Conservation (phyloP, 306 rosid genomes). For the Gastrolobium villosum region DNA sequence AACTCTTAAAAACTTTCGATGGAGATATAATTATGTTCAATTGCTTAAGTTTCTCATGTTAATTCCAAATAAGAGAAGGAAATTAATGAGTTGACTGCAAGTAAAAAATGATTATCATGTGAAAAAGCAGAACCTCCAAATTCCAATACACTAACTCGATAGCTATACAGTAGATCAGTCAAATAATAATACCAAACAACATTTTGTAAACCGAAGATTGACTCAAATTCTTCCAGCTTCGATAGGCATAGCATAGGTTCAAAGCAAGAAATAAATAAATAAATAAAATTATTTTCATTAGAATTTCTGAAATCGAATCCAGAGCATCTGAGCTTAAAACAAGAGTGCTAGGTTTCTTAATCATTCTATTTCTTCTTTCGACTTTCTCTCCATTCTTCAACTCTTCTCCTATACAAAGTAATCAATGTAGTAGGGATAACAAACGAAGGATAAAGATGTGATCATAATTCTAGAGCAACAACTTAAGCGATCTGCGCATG, state of each 20-base stretch:
- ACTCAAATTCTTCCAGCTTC: slow-evolving; percentile 4
- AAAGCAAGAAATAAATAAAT: background rate
- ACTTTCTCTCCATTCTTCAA: background rate
- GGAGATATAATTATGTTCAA: background rate
- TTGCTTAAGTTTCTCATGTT: background rate
- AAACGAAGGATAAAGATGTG: background rate
- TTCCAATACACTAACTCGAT: slow-evolving; percentile 2
- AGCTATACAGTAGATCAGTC: slow-evolving; percentile 20
- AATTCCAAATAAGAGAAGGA: background rate
- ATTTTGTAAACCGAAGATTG: background rate
- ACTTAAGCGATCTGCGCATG: slow-evolving; percentile 14
- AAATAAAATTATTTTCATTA: background rate
- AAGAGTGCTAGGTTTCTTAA: background rate
- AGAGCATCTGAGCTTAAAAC: background rate
- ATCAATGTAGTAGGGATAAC: background rate
- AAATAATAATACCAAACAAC: background rate
- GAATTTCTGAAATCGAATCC: slow-evolving; percentile 2
- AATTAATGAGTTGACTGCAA: background rate
- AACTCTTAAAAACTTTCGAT: background rate
- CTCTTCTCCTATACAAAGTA: background rate
- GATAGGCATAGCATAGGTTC: background rate
- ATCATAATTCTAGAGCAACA: background rate
- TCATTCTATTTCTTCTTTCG: background rate
- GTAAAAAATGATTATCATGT: background rate
- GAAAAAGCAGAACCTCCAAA: background rate